Evolutionary conservation across 1,284 basidiomycete species (phyloP).

Genomic region (Ustilago vetiveriae): DNA sequence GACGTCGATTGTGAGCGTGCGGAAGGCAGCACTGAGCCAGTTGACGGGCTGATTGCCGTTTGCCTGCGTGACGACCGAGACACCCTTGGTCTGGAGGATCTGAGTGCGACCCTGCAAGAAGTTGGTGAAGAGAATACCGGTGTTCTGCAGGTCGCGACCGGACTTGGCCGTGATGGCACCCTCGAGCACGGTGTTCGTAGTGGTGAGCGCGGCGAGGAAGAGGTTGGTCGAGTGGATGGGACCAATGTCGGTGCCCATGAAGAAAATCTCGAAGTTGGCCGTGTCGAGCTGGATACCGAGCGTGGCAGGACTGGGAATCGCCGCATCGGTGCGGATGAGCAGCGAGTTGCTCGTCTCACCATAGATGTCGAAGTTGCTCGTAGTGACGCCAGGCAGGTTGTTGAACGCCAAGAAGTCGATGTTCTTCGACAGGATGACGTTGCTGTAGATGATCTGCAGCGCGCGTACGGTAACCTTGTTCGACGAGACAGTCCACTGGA

Average conservation of each 20-base stretch:
- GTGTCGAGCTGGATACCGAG: conserved; percentile 79
- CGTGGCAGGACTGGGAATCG: conserved; percentile 76
- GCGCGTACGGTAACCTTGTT: conserved; percentile 74
- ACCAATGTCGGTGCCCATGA: conserved; percentile 68
- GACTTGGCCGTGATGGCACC: conserved; percentile 74
- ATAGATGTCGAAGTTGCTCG: conserved; percentile 73
- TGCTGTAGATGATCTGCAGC: conserved; percentile 77
- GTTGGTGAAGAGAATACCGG: conserved; percentile 76
- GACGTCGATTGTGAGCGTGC: conserved; percentile 75
- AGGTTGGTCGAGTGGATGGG: conserved; percentile 69
- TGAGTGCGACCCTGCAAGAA: conserved; percentile 77
- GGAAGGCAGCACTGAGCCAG: conserved; percentile 79
- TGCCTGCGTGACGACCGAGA: conserved; percentile 71
- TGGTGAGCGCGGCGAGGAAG: conserved; percentile 72
- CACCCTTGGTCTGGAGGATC: conserved; percentile 74
- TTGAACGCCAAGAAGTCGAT: conserved; percentile 79
- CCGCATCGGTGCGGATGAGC: conserved; percentile 75
- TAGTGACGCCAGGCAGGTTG: conserved; percentile 72
- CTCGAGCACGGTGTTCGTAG: conserved; percentile 72
- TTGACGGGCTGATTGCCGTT: conserved; percentile 71
- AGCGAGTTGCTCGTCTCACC: conserved; percentile 77
- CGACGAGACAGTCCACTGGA: conserved; percentile 79
- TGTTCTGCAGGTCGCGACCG: conserved; percentile 71
- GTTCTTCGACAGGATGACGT: conserved; percentile 75
- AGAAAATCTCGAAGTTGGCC: conserved; percentile 74